These are phyloP conservation scores for Amanita rimosa DNA, from an alignment of 768 basidiomycete genomes.

Conservation along the genomic window DNA sequence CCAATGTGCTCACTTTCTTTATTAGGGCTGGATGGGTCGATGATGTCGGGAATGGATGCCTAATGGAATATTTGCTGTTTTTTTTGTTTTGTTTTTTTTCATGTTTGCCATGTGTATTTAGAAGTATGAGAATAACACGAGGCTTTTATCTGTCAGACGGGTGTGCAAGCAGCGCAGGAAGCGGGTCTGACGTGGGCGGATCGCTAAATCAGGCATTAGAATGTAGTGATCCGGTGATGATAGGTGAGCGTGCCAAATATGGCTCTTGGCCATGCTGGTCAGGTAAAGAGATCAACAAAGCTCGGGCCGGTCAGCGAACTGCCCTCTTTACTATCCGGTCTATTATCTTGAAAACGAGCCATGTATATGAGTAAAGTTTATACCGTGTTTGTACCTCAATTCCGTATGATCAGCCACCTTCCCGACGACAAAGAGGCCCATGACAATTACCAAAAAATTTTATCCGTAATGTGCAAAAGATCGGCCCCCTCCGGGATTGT, in stretches of 20 bases:
- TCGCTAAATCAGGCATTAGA: conserved; percentile 2
- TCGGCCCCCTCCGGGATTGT: too few species aligned
- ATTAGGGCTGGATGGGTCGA: conserved; percentile 56
- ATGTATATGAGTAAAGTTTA: neutral
- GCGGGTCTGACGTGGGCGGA: neutral
- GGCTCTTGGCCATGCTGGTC: neutral
- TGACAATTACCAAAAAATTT: too few species aligned
- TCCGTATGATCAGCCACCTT: too few species aligned
- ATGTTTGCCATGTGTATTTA: neutral
- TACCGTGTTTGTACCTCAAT: too few species aligned
- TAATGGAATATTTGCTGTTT: neutral
- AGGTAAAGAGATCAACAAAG: neutral
- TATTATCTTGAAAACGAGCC: neutral
- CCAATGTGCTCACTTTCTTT: conserved; percentile 6
- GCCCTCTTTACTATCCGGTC: neutral
- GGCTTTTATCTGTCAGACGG: neutral
- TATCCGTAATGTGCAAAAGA: too few species aligned
- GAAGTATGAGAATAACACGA: neutral
- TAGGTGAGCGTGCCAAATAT: neutral
- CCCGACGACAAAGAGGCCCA: too few species aligned
- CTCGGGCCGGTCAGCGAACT: neutral
- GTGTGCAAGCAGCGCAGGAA: neutral
- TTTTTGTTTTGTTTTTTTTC: too few species aligned
- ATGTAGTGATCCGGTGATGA: conserved; percentile 3
- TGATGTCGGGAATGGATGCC: conserved; percentile 12